A percentile compares a stretch with the other conserved stretches of the same genome.
Conservation (phyloP, 176 grass and related monocot species). For the Tillandsia leiboldiana region DNA sequence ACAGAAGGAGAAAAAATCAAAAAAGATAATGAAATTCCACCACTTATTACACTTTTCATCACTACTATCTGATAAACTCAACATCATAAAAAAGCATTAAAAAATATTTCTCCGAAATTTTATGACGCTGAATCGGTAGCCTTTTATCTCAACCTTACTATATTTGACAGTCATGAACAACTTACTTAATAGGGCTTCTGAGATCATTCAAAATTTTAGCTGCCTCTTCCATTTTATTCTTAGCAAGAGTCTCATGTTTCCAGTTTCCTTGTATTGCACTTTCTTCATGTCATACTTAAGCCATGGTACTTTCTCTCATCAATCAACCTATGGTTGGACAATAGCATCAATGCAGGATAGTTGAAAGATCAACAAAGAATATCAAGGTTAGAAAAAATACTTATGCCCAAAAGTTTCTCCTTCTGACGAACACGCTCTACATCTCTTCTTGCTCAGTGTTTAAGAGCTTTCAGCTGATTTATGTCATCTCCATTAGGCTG, state of each 20-base stretch:
- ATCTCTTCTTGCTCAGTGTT: constrained; percentile 79
- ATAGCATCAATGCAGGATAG: neutral
- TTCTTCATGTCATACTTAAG: constrained; percentile 31
- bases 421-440: constrained; percentile 47
- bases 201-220: constrained; percentile 55
- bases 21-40: neutral
- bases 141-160: too few species aligned
- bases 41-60: neutral
- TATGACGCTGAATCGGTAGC: too few species aligned
- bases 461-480: constrained; percentile 72
- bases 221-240: constrained; percentile 58
- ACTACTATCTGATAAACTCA: too few species aligned
- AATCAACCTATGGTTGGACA: constrained; percentile 42
- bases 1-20: constrained; percentile 6
- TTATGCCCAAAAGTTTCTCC: too few species aligned
- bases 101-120: neutral
- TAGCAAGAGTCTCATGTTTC: constrained; percentile 40
- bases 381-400: too few species aligned
- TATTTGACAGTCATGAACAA: neutral
- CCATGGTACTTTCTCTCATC: constrained; percentile 76
- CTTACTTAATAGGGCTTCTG: constrained; percentile 64
- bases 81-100: neutral
- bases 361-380: too few species aligned
- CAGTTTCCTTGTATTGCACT: constrained; percentile 40
- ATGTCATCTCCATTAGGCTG: constrained; percentile 58